phyloP scores from a whole-genome alignment of 192 early-diverging fungal genomes.

The Coemansia sp. region DNA sequence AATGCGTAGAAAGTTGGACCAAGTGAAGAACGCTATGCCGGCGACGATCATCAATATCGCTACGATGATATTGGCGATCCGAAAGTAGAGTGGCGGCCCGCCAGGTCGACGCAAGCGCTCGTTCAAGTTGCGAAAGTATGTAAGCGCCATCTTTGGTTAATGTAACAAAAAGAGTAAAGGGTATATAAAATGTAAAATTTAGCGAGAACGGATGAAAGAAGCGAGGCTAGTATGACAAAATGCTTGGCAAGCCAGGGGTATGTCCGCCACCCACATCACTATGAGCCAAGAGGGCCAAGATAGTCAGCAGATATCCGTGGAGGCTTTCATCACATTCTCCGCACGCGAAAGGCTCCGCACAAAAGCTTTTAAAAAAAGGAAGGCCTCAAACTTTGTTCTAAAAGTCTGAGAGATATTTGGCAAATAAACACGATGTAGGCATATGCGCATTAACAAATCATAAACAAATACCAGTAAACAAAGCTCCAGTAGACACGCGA shows the following conservation, averaged over 20 bases:
- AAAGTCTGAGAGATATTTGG: not conserved
- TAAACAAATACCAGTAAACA: not conserved
- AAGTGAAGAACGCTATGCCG: conserved; percentile 48
- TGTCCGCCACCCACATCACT: conserved; percentile 6
- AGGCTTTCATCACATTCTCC: not conserved
- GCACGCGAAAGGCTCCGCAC: not conserved
- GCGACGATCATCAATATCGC: conserved; percentile 46
- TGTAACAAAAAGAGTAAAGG: not conserved
- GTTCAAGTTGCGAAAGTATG: conserved; percentile 36
- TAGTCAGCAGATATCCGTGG: conserved; percentile 1
- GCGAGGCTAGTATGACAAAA: not conserved
- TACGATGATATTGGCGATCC: conserved; percentile 41
- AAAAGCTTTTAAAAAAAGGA: not conserved
- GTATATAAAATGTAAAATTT: not conserved
- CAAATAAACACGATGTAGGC: conserved; percentile 2
- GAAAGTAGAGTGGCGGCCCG: conserved; percentile 53
- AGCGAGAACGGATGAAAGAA: not conserved
- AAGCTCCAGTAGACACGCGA: not conserved
- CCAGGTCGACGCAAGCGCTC: conserved; percentile 47
- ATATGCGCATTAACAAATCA: conserved; percentile 3
- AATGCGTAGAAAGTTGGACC: conserved; percentile 47
- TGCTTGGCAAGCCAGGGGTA: not conserved
- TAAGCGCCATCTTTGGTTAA: conserved; percentile 23
- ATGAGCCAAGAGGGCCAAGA: not conserved
- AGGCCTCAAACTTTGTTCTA: not conserved